Conservation (phyloP, 305 asterid species). For the Fraxinus baroniana region DNA sequence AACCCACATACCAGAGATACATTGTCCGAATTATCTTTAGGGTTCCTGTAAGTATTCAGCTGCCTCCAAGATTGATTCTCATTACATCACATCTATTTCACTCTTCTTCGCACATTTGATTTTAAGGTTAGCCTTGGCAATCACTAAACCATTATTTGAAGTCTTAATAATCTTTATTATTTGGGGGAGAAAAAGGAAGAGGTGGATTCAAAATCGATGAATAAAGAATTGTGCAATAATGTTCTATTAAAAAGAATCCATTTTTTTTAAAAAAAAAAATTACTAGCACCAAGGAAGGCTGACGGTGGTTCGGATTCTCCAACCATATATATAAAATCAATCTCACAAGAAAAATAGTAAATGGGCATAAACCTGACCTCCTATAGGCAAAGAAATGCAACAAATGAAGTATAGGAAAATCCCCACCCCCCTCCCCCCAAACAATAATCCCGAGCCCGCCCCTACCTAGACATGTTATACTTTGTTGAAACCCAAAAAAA, state of each 20-base stretch:
- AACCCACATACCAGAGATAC: slow-evolving; percentile 89
- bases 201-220: neutral
- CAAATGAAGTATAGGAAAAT: too few species aligned
- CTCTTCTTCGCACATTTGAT: neutral
- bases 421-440: too few species aligned
- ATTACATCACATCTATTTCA: neutral
- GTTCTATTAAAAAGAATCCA: neutral
- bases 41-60: slow-evolving; percentile 83
- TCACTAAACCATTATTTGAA: neutral
- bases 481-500: too few species aligned
- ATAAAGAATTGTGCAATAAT: neutral
- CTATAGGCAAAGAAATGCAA: too few species aligned
- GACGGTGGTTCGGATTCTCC: too few species aligned
- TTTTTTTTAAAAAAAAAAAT: too few species aligned
- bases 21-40: slow-evolving; percentile 96
- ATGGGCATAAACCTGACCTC: too few species aligned
- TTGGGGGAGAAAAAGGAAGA: neutral
- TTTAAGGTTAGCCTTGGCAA: neutral
- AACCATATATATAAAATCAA: too few species aligned
- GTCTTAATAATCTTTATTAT: neutral
- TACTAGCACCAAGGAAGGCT: too few species aligned
- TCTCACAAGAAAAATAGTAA: too few species aligned
- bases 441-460: too few species aligned
- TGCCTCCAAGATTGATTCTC: neutral
- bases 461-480: neutral